Percentiles rank a stretch among this genome's conserved stretches.
Evolutionary conservation across 495 filamentous ascomycete genomes (phyloP).

Genomic region (Hamigera avellanea): DNA sequence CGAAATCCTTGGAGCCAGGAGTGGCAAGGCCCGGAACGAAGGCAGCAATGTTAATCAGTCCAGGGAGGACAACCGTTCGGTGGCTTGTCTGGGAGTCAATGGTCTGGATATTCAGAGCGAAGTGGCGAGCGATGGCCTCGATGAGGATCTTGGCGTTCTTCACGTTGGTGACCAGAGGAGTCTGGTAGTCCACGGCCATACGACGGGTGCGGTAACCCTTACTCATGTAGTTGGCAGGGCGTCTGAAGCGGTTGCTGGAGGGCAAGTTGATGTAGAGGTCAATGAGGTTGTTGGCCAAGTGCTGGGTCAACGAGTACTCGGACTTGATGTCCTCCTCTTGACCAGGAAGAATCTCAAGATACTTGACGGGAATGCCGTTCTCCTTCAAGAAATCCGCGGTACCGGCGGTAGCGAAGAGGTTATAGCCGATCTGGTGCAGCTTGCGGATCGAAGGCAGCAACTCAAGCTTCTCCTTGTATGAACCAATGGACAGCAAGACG

Average conservation of each 20-base stretch:
- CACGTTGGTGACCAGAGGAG: slow-evolving; percentile 93
- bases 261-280: slow-evolving; percentile 98
- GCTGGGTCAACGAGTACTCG: slow-evolving; percentile 91
- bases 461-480: slow-evolving; percentile 95
- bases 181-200: slow-evolving; percentile 98
- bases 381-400: slow-evolving; percentile 93
- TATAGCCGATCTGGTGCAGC: slow-evolving; percentile 79
- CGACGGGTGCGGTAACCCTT: slow-evolving; percentile 89
- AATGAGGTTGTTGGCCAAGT: slow-evolving; percentile 92
- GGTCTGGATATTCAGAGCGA: slow-evolving; percentile 65
- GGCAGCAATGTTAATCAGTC: slow-evolving; percentile 67
- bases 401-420: slow-evolving; percentile 88
- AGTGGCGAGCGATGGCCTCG: slow-evolving; percentile 84
- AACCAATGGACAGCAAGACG: slow-evolving; percentile 89
- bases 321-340: slow-evolving; percentile 73
- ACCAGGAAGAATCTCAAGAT: slow-evolving; percentile 69
- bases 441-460: slow-evolving; percentile 88
- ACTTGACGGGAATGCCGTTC: slow-evolving; percentile 80
- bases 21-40: slow-evolving; percentile 66
- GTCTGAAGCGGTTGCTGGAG: slow-evolving; percentile 90
- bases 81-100: slow-evolving; percentile 87
- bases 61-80: slow-evolving; percentile 62
- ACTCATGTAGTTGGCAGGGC: slow-evolving; percentile 96
- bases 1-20: slow-evolving; percentile 54
- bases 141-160: slow-evolving; percentile 98